Evolutionary conservation across 2,329 filamentous ascomycete genomes (phyloP), one percentile per base, ranked within the genome.

Genomic region (Clonostachys rosea): DNA sequence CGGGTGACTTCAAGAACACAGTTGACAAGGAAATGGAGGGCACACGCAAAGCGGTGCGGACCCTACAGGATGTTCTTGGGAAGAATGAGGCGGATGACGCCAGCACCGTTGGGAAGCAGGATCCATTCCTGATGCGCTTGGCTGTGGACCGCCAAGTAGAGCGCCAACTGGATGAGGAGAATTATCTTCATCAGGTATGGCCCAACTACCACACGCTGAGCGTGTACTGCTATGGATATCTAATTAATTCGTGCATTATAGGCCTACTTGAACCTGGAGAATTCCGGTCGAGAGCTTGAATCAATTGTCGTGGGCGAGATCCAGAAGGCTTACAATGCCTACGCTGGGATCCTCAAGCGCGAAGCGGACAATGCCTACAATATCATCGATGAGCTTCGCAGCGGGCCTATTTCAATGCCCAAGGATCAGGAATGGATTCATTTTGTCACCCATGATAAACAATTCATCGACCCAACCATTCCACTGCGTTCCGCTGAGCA

Each of bases 231-330:
- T 30, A 40, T 11, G 3, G 35, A 35, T 17, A 16, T 48, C 48
- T 50, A 40, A 51, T 43, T 16, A 30, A 30, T 30, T 10, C 24
- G 24, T 30, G 24, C 24, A 6, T 43, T 12, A 2, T 45, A 95
- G 87, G 94, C 94, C 10, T 96, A 95, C 59, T 76, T 96, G 45
- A 97, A 99, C 62, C 77, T 99, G 13, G 94, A 99, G 65, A 89
- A 83, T 55, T 97, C 94, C 14, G 94, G 94, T 3, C 86, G 91
- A 50, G 94, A 99, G 68, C 81, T 99, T 3, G 94, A 99, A 68
- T 88, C 90, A 1, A 97, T 99, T 53, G 90, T 99, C 1, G 90
- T 99, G 13, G 90, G 91, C 55, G 94, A 99, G 67, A 95, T 99
- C 40, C 94, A 99, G 62, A 97, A 97, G 66, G 91, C 94, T 0